Percentiles rank a stretch among this genome's conserved stretches.
Conservation (phyloP, 257 asterid species). For the Lavandula angustifolia region DNA sequence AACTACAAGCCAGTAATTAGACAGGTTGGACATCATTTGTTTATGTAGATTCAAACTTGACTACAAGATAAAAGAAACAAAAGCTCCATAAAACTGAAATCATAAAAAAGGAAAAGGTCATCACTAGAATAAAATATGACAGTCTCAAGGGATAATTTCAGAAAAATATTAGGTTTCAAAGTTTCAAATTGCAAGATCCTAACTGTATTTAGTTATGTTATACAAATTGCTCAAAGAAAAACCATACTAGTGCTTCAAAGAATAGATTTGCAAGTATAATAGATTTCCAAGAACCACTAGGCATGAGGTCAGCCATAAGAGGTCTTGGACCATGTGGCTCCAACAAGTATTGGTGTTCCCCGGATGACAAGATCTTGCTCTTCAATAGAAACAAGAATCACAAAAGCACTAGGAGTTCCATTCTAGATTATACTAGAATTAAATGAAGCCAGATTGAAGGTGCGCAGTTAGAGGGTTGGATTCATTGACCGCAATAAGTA, state of each 20-base stretch:
- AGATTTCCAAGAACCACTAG: not conserved
- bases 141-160: slow-evolving; percentile 14
- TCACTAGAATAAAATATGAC: not conserved
- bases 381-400: not conserved
- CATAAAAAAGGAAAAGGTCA: not conserved
- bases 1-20: slow-evolving; percentile 3
- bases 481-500: slow-evolving; percentile 8
- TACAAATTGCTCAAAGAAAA: slow-evolving; percentile 19
- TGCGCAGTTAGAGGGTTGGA: not conserved
- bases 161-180: slow-evolving; percentile 1
- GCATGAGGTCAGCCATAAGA: not conserved
- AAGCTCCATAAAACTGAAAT: not conserved
- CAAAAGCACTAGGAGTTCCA: not conserved
- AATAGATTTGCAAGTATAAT: not conserved
- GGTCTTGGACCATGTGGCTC: not conserved
- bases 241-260: not conserved
- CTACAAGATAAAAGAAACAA: not conserved
- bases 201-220: not conserved
- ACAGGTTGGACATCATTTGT: slow-evolving; percentile 15
- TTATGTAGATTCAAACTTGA: not conserved
- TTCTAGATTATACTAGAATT: slow-evolving; percentile 1
- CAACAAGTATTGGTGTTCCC: not conserved
- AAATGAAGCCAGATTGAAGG: slow-evolving; percentile 14
- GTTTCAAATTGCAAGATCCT: slow-evolving; percentile 17
- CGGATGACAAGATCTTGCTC: not conserved